phyloP scores from a whole-genome alignment of 73 alveolate genomes.

The Tetrahymena thermophila region DNA sequence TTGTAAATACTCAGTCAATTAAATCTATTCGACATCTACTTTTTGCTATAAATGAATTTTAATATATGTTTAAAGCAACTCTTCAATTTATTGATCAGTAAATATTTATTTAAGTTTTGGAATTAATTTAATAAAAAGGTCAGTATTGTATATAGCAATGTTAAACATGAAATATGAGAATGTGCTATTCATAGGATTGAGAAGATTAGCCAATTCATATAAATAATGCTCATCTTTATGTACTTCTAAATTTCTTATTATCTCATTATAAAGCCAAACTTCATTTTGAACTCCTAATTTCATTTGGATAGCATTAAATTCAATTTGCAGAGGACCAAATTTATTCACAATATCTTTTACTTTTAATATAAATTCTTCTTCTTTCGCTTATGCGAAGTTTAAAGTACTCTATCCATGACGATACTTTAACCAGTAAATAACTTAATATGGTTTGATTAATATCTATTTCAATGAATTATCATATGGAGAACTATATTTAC shows the following conservation, averaged over 20 bases:
- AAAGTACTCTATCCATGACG: neutral
- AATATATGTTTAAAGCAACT: neutral
- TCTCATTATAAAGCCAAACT: neutral
- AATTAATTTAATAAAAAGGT: neutral
- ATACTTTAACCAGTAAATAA: neutral
- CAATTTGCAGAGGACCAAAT: neutral
- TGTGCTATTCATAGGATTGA: neutral
- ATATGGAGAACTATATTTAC: neutral
- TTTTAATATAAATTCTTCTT: neutral
- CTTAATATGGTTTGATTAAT: neutral
- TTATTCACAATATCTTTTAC: neutral
- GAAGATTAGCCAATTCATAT: neutral
- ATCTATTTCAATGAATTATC: neutral
- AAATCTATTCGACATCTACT: neutral
- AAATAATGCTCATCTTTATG: neutral
- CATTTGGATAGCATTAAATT: neutral
- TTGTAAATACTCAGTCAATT: neutral
- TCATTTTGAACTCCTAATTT: neutral
- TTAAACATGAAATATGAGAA: neutral
- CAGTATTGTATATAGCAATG: neutral
- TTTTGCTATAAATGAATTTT: too few species aligned
- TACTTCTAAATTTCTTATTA: neutral
- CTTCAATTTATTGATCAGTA: neutral
- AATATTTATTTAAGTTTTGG: neutral
- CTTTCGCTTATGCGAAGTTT: neutral